Evolutionary conservation across 257 asterid genomes (phyloP).

Genomic region (Solanum chilense): DNA sequence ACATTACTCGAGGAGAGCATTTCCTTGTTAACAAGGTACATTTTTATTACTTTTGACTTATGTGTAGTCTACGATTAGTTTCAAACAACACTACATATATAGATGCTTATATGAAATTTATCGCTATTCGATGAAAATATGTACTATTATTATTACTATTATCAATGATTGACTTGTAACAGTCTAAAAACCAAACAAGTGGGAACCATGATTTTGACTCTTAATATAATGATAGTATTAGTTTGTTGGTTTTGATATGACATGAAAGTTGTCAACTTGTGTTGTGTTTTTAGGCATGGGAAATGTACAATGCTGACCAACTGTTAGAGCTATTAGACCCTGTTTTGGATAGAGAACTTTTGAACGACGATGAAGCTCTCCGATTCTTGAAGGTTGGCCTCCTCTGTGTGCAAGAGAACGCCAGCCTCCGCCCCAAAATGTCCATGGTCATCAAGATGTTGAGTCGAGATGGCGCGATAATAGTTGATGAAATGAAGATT

Average conservation of each 20-base stretch:
- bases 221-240: background rate
- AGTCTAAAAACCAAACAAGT: background rate
- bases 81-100: background rate
- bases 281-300: constrained; percentile 52
- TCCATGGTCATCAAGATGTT: constrained; percentile 48
- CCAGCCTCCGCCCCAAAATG: constrained; percentile 61
- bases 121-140: background rate
- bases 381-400: constrained; percentile 53
- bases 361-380: constrained; percentile 31
- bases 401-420: constrained; percentile 60
- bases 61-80: background rate
- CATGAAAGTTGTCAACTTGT: background rate
- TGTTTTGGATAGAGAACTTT: constrained; percentile 30
- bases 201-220: background rate
- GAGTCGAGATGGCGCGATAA: constrained; percentile 23
- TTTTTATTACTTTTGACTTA: background rate
- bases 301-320: constrained; percentile 27
- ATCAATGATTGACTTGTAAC: background rate
- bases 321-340: constrained; percentile 44
- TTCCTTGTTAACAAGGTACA: constrained; percentile 65
- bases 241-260: background rate
- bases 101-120: background rate
- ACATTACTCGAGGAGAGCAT: constrained; percentile 55
- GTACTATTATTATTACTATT: background rate
- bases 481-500: constrained; percentile 15